Evolutionary conservation across 192 early-diverging fungal species (phyloP).

Genomic region (Rhizophagus prolifer): DNA sequence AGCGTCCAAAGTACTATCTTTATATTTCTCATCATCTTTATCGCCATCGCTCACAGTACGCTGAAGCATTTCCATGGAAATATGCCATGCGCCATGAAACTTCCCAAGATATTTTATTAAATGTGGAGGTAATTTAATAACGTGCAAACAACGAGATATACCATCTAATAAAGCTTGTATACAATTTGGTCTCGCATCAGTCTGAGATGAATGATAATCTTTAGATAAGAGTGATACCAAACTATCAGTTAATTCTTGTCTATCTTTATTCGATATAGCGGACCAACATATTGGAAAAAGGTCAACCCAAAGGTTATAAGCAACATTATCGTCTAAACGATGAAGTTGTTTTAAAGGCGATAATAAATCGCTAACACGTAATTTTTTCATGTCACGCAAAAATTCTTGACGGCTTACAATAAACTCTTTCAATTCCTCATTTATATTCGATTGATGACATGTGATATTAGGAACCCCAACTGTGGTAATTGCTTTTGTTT

Average conservation of each 20-base stretch:
- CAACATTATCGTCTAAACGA: constrained; percentile 63
- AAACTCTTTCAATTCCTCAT: constrained; percentile 43
- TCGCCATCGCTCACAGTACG: constrained; percentile 44
- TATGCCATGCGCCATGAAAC: constrained; percentile 91
- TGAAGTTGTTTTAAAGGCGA: constrained; percentile 63
- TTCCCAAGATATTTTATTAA: constrained; percentile 92
- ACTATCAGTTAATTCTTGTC: constrained; percentile 81
- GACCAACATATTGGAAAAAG: constrained; percentile 88
- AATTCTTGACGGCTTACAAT: constrained; percentile 63
- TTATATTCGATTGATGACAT: constrained; percentile 23
- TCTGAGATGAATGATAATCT: constrained; percentile 86
- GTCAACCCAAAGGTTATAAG: constrained; percentile 77
- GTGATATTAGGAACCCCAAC: constrained; percentile 28
- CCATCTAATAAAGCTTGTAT: constrained; percentile 90
- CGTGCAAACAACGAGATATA: constrained; percentile 69
- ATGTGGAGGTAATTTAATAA: constrained; percentile 86
- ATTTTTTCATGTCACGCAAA: constrained; percentile 51
- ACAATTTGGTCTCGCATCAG: constrained; percentile 84
- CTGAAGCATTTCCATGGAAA: constrained; percentile 82
- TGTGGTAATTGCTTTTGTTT: constrained; percentile 46
- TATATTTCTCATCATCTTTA: constrained; percentile 86
- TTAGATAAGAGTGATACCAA: constrained; percentile 84
- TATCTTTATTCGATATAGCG: constrained; percentile 66
- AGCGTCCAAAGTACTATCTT: constrained; percentile 88
- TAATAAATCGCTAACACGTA: constrained; percentile 52